Base-by-base conservation (phyloP, 2,329 filamentous ascomycete genomes). In the Colletotrichum navitas region DNA sequence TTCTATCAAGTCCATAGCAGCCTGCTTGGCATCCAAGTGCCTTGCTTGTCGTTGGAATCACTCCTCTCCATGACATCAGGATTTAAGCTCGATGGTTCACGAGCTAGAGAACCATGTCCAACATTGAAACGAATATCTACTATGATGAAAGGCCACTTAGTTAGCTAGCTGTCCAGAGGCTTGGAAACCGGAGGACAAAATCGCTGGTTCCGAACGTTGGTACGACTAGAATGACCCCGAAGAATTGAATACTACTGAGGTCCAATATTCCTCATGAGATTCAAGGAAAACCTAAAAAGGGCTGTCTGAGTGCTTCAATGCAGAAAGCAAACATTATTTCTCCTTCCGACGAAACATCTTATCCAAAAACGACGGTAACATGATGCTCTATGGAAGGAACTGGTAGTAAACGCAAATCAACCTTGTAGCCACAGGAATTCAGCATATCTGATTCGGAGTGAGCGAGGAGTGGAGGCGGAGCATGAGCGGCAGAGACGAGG, bases 11-110 rank as follows among this genome's bases (percentile, higher is more conserved):
- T 26, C 21, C 39, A 61, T 21, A 34, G 8, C 24, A 58, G 32
- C 29, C 24, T 34, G 34, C 47, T 58, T 45, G 39, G 34, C 3
- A 39, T 11, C 34, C 5, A 14, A 21, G 21, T 45, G 5, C 39
- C 29, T 67, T 67, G 32, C 26, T 62, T 70, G 43, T 61, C 41
- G 26, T 0, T 1, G 11, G 21, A 21, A 16, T 24, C 32, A 32
- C 63, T 29, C 41, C 32, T 67, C 63, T 32, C 49, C 45, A 62
- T 62, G 24, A 14, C 18, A 24, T 41, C 3, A 51, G 36, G 63
- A 29, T 64, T 56, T 32, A 61, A 18, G 14, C 18, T 11, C 10
- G 10, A 12, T 21, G 45, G 34, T 2, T 36, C 32, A 21, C 4
- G 5, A 49, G 12, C 14, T 36, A 51, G 21, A n/a, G 29, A 8